These are phyloP conservation scores for Cicer yamashitae DNA, from an alignment of 306 rosid genomes.

Conservation along the genomic window DNA sequence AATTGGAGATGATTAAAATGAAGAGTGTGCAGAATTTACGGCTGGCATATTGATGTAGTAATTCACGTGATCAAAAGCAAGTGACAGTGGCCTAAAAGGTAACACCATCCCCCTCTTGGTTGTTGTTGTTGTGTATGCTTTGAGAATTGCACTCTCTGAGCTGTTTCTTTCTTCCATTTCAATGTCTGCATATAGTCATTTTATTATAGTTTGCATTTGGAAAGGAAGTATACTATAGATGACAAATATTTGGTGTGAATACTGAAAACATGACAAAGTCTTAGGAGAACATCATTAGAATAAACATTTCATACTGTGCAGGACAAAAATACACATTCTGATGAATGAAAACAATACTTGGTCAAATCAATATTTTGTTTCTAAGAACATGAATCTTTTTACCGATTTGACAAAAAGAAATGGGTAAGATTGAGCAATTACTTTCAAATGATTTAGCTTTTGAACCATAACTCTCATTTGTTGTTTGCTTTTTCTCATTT, in stretches of 20 bases:
- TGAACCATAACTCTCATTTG: constrained; percentile 41
- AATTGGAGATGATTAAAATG: constrained; percentile 28
- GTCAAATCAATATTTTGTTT: neutral
- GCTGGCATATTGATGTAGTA: constrained; percentile 63
- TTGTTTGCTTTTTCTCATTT: constrained; percentile 12
- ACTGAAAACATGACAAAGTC: constrained; percentile 29
- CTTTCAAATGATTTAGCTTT: constrained; percentile 36
- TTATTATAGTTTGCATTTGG: constrained; percentile 33
- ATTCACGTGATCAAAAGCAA: constrained; percentile 57
- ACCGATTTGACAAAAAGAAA: constrained; percentile 17
- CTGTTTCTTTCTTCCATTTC: constrained; percentile 41
- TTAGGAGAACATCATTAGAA: neutral
- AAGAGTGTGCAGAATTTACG: constrained; percentile 45
- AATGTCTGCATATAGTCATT: constrained; percentile 46
- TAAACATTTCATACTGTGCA: neutral
- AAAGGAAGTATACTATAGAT: constrained; percentile 22
- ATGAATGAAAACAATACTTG: neutral
- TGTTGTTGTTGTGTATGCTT: constrained; percentile 35
- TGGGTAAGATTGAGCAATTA: constrained; percentile 40
- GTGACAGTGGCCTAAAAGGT: constrained; percentile 60
- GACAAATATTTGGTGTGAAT: neutral
- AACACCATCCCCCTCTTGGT: constrained; percentile 57
- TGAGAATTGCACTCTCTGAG: constrained; percentile 39
- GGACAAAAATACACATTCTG: constrained; percentile 14
- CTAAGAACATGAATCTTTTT: constrained; percentile 14